These are phyloP conservation scores for Trametes gibbosa DNA, from an alignment of 768 basidiomycete species.

Conservation along the genomic window DNA sequence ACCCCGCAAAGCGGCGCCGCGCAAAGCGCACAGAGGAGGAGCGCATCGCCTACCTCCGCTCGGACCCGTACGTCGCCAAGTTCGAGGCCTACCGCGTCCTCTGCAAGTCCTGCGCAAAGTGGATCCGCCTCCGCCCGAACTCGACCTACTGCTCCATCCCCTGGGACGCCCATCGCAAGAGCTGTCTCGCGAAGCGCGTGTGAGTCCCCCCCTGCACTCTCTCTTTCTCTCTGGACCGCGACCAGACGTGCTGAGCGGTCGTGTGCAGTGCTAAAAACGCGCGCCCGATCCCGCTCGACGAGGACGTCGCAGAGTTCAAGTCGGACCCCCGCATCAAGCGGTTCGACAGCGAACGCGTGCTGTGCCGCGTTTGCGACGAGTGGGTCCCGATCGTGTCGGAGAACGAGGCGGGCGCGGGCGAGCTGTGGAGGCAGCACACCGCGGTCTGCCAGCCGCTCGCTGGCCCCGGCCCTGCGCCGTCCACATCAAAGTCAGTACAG, in stretches of 20 bases:
- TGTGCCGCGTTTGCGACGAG: constrained; percentile 65
- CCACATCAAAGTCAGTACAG: constrained; percentile 12
- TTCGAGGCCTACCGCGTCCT: constrained; percentile 80
- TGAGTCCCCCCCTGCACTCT: constrained; percentile 33
- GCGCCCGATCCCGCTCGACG: constrained; percentile 48
- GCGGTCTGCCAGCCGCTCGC: constrained; percentile 47
- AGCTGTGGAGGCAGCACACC: constrained; percentile 65
- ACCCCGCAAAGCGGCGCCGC: constrained; percentile 54
- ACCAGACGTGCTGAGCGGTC: background rate
- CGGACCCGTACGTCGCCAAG: constrained; percentile 75
- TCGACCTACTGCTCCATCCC: constrained; percentile 88
- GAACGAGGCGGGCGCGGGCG: constrained; percentile 59
- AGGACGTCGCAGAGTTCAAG: constrained; percentile 55
- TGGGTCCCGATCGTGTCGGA: constrained; percentile 64
- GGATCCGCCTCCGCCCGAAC: constrained; percentile 83
- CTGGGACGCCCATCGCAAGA: constrained; percentile 84
- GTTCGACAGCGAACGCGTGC: constrained; percentile 68
- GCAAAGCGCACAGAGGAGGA: constrained; percentile 78
- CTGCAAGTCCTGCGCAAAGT: constrained; percentile 79
- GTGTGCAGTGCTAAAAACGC: constrained; percentile 21
- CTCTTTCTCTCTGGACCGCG: background rate
- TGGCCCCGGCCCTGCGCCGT: constrained; percentile 13
- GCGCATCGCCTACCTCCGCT: constrained; percentile 63
- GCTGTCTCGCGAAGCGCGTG: constrained; percentile 78
- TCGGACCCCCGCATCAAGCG: constrained; percentile 73